Evolutionary conservation across 306 rosid species (phyloP), one percentile per base, ranked within the genome.

Genomic region (Medicago lupulina): DNA sequence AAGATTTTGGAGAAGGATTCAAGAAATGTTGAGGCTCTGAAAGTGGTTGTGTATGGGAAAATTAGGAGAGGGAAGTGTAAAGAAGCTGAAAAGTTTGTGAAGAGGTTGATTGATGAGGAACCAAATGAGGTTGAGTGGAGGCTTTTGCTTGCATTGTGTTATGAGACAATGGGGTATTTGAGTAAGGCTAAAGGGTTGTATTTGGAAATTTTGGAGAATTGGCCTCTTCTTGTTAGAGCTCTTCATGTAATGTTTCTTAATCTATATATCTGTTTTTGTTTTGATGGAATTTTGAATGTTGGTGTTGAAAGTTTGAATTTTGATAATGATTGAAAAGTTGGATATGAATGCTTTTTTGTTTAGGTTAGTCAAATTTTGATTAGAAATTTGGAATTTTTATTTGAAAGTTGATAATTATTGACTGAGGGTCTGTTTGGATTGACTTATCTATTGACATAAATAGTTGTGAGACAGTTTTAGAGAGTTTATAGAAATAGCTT

Each of bases 61-160:
- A 86, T 94, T 83, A 87, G 90, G 86, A 91, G 83, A 76, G 93
- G 98, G 34, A 78, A 91, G 64, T 80, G 93, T 1, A 77, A 83
- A 59, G 90, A 88, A 76, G 97, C 97, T 74, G 83, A 91, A 67
- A 86, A 86, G 73, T 88, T 88, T 73, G 96, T 90, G 77, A 91
- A 87, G 91, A 86, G 44, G 78, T 79, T 94, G 87, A 87, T 85
- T 82, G 83, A 82, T 50, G 77, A 60, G 40, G 93, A 94, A 78
- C 97, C 98, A 0, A 69, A 88, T 2, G 96, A 87, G 63, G 89
- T 88, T 65, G 97, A 94, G 55, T 94, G 98, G 98, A 85, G 83
- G 84, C 96, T 94, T 75, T 80, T 94, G 89, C 61, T 85, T 55
- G 96, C 98, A 13, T 86, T 91, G 70, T 91, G 91, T 80, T 80